phyloP scores from a whole-genome alignment of 352 stramenopile genomes.

The Plasmopara viticola region DNA sequence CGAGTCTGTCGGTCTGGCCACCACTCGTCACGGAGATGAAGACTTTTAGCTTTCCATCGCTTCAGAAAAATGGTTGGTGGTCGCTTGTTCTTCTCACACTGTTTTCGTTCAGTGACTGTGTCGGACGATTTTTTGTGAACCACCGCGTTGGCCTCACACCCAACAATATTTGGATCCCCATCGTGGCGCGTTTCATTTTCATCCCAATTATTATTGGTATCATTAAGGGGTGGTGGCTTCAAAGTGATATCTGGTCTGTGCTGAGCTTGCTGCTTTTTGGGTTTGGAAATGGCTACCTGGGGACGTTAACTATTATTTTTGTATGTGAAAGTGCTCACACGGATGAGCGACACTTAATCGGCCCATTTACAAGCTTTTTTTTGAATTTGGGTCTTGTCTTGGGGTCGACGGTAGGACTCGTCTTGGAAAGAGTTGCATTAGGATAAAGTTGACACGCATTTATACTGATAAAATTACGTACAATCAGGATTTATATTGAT shows the following conservation, averaged over 20 bases:
- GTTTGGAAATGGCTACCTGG: slow-evolving; percentile 75
- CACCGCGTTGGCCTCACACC: slow-evolving; percentile 57
- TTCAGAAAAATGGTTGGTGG: slow-evolving; percentile 75
- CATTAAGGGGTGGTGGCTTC: slow-evolving; percentile 62
- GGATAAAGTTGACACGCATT: slow-evolving; percentile 9
- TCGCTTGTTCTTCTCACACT: slow-evolving; percentile 73
- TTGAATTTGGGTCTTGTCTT: slow-evolving; percentile 81
- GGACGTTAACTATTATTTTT: slow-evolving; percentile 75
- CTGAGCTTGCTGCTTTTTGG: slow-evolving; percentile 63
- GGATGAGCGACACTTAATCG: slow-evolving; percentile 65
- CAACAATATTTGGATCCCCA: slow-evolving; percentile 55
- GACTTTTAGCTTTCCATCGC: slow-evolving; percentile 66
- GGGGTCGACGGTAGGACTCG: slow-evolving; percentile 53
- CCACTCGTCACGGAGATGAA: slow-evolving; percentile 79
- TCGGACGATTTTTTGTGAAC: slow-evolving; percentile 64
- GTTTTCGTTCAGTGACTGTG: slow-evolving; percentile 67
- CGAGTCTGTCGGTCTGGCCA: slow-evolving; percentile 67
- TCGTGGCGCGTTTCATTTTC: slow-evolving; percentile 51
- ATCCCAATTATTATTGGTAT: slow-evolving; percentile 66
- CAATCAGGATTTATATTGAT: too few species aligned
- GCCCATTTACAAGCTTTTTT: slow-evolving; percentile 81
- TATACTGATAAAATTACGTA: too few species aligned
- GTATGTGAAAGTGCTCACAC: slow-evolving; percentile 71
- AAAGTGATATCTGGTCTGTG: slow-evolving; percentile 66
- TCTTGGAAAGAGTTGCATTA: slow-evolving; percentile 57